Conservation (phyloP, 164 flowering plant species). For the Nymphaea thermarum region DNA sequence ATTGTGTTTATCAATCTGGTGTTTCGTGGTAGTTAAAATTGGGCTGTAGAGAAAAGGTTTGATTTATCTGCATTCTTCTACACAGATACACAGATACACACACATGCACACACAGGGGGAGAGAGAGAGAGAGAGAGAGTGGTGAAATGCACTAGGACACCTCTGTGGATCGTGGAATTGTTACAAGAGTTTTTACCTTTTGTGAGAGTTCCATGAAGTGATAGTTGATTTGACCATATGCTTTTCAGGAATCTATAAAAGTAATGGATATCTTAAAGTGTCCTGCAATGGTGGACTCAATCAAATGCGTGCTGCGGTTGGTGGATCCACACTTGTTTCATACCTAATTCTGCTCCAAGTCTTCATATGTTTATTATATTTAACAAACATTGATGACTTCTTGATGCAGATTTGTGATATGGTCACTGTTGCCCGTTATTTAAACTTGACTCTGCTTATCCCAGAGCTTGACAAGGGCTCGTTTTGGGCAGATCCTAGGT, state of each 20-base stretch:
- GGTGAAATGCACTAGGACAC: too few relatives aligned
- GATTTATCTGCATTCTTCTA: too few relatives aligned
- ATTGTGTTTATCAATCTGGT: too few relatives aligned
- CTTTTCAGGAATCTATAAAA: slow-evolving; percentile 69
- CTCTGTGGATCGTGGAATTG: too few relatives aligned
- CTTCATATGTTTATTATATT: neutral
- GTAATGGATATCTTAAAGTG: slow-evolving; percentile 85
- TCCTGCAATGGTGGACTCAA: slow-evolving; percentile 98
- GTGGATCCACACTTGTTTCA: slow-evolving; percentile 13
- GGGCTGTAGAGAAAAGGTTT: too few relatives aligned
- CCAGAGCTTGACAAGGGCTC: slow-evolving; percentile 92
- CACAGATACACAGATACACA: too few relatives aligned
- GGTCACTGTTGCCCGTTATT: slow-evolving; percentile 74
- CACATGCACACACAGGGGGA: too few relatives aligned
- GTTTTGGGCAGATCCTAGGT: slow-evolving; percentile 95
- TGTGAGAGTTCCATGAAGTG: too few relatives aligned
- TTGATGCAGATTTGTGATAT: slow-evolving; percentile 79
- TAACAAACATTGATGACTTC: neutral
- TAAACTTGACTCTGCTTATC: slow-evolving; percentile 75
- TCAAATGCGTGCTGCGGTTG: slow-evolving; percentile 98
- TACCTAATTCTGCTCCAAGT: neutral
- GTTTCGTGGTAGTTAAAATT: too few relatives aligned
- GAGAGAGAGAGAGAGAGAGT: too few relatives aligned
- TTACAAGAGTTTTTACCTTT: too few relatives aligned
- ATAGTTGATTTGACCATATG: neutral